Evolutionary conservation across 2,329 filamentous ascomycete genomes (phyloP).

Genomic region (Chaetomium sp.): DNA sequence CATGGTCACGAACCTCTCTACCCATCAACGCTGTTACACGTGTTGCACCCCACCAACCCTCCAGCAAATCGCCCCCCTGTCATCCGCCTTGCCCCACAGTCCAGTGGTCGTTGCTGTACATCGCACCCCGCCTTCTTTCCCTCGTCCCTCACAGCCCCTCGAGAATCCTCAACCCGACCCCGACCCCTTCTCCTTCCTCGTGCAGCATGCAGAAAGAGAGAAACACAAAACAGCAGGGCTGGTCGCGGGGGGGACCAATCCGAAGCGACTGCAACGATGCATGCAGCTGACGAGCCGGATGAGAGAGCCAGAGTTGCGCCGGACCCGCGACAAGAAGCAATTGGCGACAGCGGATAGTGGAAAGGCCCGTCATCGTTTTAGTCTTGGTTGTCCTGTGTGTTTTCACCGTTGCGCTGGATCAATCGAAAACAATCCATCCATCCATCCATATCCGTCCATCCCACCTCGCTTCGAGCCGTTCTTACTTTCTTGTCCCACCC

Average conservation of each 20-base stretch:
- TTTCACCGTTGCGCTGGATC: too few species aligned
- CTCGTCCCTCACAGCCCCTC: background rate
- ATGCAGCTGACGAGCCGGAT: background rate
- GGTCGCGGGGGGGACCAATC: background rate
- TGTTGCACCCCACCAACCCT: conserved; percentile 18
- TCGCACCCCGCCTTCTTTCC: background rate
- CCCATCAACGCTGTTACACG: conserved; percentile 20
- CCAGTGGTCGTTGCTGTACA: background rate
- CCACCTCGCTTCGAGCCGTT: conserved; percentile 1
- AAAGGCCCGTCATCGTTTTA: too few species aligned
- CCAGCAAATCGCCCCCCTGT: background rate
- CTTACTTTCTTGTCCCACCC: background rate
- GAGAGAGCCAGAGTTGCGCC: too few species aligned
- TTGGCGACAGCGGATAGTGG: too few species aligned
- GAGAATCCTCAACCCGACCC: background rate
- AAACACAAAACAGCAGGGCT: background rate
- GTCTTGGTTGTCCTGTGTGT: too few species aligned
- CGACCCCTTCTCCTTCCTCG: conserved; percentile 2
- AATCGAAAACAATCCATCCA: too few species aligned
- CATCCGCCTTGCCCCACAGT: background rate
- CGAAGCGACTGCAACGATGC: background rate
- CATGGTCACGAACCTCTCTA: conserved; percentile 9
- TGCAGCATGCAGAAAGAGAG: conserved; percentile 12
- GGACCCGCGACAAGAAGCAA: too few species aligned
- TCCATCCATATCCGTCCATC: background rate